These are phyloP conservation scores for Lablab purpureus DNA, from an alignment of 306 rosid genomes.

Conservation along the genomic window DNA sequence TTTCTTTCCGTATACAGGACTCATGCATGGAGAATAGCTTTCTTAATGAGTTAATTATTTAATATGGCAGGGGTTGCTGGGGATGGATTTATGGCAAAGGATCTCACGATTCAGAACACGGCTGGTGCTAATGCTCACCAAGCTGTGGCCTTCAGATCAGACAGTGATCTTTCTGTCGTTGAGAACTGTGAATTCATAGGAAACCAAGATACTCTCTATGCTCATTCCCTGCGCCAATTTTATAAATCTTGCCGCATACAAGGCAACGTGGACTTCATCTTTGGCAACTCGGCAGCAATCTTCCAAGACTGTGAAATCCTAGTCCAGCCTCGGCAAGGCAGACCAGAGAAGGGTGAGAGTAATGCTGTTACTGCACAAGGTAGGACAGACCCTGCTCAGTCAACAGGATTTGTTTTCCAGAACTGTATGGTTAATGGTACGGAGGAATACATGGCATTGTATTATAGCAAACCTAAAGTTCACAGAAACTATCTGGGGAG, in stretches of 20 bases:
- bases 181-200: conserved; percentile 86
- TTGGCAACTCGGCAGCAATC: conserved; percentile 86
- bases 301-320: conserved; percentile 79
- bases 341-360: conserved; percentile 75
- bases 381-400: conserved; percentile 88
- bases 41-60: conserved; percentile 8
- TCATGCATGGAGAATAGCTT: background rate
- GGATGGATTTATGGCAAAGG: conserved; percentile 93
- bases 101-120: conserved; percentile 78
- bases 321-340: conserved; percentile 67
- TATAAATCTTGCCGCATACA: conserved; percentile 78
- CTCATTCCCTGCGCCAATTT: conserved; percentile 79
- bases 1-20: background rate
- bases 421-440: conserved; percentile 86
- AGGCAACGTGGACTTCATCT: conserved; percentile 95
- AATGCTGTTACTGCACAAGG: conserved; percentile 86
- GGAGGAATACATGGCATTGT: conserved; percentile 75
- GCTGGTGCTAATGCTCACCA: conserved; percentile 88
- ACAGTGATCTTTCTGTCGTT: conserved; percentile 76
- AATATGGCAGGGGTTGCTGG: conserved; percentile 70
- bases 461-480: conserved; percentile 68
- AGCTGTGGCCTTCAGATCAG: conserved; percentile 95
- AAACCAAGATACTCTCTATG: conserved; percentile 92
- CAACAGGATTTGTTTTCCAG: conserved; percentile 80
- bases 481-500: conserved; percentile 91